These are phyloP conservation scores for Diaporthe longicolla DNA, from an alignment of 2,329 filamentous ascomycete species.

Conservation along the genomic window DNA sequence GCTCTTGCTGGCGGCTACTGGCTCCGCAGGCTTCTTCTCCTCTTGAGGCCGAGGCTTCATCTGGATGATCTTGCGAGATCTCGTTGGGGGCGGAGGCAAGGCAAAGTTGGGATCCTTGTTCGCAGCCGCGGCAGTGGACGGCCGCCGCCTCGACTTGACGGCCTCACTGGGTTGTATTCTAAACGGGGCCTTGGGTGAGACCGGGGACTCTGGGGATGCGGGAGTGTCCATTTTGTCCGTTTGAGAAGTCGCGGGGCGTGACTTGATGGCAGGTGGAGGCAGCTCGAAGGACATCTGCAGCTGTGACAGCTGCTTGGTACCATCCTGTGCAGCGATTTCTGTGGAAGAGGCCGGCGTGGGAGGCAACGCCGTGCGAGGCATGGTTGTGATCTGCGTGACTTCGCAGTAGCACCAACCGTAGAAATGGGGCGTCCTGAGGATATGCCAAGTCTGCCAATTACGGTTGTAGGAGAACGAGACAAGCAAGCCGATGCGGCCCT, in stretches of 20 bases:
- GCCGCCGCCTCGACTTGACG: conserved; percentile 67
- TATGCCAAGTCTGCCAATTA: background rate
- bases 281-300: conserved; percentile 81
- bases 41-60: conserved; percentile 81
- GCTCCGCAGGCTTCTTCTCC: conserved; percentile 47
- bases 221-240: conserved; percentile 38
- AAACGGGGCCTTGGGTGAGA: conserved; percentile 53
- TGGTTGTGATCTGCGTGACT: conserved; percentile 53
- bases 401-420: background rate
- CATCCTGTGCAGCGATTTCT: conserved; percentile 82
- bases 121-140: conserved; percentile 61
- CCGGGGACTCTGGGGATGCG: conserved; percentile 41
- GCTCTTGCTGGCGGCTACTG: conserved; percentile 43
- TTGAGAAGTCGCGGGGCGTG: conserved; percentile 54
- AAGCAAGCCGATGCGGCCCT: background rate
- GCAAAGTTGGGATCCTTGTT: conserved; percentile 75
- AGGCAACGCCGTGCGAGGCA: conserved; percentile 77
- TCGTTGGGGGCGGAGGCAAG: conserved; percentile 90
- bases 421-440: background rate
- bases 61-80: conserved; percentile 96
- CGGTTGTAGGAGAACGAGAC: background rate
- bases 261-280: conserved; percentile 79
- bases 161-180: conserved; percentile 65
- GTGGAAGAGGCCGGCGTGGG: conserved; percentile 86
- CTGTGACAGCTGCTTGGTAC: conserved; percentile 69